phyloP scores from a whole-genome alignment of 805 yeast genomes.

The Wickerhamia fluorescens region DNA sequence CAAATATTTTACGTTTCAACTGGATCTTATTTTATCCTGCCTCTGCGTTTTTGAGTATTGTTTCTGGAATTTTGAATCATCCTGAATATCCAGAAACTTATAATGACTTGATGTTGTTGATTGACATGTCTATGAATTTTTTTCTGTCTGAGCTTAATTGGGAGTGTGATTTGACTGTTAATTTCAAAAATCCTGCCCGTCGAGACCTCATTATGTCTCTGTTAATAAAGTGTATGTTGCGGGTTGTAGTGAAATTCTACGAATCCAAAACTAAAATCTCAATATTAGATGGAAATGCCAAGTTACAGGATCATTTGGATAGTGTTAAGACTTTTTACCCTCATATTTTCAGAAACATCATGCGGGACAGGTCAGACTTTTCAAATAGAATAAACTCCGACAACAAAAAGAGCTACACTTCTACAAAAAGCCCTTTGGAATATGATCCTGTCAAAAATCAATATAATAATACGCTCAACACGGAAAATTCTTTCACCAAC shows the following conservation, averaged over 20 bases:
- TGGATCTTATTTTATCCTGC: slow-evolving; percentile 29
- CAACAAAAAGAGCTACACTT: too few relatives aligned
- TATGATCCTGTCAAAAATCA: too few relatives aligned
- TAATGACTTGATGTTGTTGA: slow-evolving; percentile 23
- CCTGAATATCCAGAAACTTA: slow-evolving; percentile 20
- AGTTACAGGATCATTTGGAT: slow-evolving; percentile 10
- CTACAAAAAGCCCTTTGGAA: too few relatives aligned
- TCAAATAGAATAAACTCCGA: too few relatives aligned
- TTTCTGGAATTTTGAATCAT: slow-evolving; percentile 17
- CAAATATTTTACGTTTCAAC: slow-evolving; percentile 18
- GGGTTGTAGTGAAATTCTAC: slow-evolving; percentile 11
- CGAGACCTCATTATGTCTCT: slow-evolving; percentile 9
- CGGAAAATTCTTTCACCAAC: too few relatives aligned
- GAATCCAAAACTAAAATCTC: slow-evolving; percentile 8
- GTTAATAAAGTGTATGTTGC: slow-evolving; percentile 13
- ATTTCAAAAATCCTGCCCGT: slow-evolving; percentile 1
- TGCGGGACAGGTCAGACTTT: too few relatives aligned
- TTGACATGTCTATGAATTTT: slow-evolving; percentile 14
- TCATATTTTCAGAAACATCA: too few relatives aligned
- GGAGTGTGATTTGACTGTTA: slow-evolving; percentile 2
- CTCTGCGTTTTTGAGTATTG: slow-evolving; percentile 18
- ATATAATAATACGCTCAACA: too few relatives aligned
- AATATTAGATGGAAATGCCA: slow-evolving; percentile 7
- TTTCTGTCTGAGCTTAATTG: slow-evolving; percentile 3
- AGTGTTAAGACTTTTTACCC: background rate